These are phyloP conservation scores for Colletotrichum gloeosporioides DNA, from an alignment of 2,329 filamentous ascomycete species.

Conservation along the genomic window DNA sequence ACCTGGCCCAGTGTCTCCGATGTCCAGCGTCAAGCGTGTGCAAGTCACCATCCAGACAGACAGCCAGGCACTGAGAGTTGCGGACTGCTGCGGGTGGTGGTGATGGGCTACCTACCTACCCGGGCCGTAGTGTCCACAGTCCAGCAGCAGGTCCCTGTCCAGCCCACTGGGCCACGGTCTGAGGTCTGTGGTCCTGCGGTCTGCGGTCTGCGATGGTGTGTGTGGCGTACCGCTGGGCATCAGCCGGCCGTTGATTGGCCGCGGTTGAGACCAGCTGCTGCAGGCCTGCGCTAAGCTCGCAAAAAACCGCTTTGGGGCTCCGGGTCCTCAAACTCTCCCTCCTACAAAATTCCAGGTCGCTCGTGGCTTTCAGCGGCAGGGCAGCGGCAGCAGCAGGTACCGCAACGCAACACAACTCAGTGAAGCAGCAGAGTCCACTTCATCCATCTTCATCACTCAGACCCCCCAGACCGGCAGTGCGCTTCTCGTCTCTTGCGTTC, in stretches of 20 bases:
- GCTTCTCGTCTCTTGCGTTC: not conserved
- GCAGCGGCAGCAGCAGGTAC: not conserved
- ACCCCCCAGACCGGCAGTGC: not conserved
- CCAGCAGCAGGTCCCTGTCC: slow-evolving; percentile 6
- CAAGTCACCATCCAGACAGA: not conserved
- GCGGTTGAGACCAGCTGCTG: slow-evolving; percentile 30
- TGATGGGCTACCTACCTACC: not conserved
- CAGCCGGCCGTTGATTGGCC: slow-evolving; percentile 35
- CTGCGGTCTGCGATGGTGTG: slow-evolving; percentile 10
- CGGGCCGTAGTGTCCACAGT: not conserved
- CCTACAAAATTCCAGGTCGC: slow-evolving; percentile 16
- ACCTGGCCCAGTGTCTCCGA: not conserved
- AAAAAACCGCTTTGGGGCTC: slow-evolving; percentile 30
- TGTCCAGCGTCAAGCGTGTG: not conserved
- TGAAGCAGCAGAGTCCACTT: not conserved
- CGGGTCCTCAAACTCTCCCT: slow-evolving; percentile 8
- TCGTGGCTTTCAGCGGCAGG: not conserved
- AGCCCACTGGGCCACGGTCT: slow-evolving; percentile 10
- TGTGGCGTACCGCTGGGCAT: slow-evolving; percentile 28
- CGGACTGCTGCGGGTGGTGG: not conserved
- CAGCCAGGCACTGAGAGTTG: not conserved
- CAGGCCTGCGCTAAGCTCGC: slow-evolving; percentile 29
- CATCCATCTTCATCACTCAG: not conserved
- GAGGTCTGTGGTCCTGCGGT: not conserved
- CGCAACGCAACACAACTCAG: not conserved